Evolutionary conservation across 2,329 filamentous ascomycete genomes (phyloP).

Genomic region (Ceratocystis destructans): DNA sequence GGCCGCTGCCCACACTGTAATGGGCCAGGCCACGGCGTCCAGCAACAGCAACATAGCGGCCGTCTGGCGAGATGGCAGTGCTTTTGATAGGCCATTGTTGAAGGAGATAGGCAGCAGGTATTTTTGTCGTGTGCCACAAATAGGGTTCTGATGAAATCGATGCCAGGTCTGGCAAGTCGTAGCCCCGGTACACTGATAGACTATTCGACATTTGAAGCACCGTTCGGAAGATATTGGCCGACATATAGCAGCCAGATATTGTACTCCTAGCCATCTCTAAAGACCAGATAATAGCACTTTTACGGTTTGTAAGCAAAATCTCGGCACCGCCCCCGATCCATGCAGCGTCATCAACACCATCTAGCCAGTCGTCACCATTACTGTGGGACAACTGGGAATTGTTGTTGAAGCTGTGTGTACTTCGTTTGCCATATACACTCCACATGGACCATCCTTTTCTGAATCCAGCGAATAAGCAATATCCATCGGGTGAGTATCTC

Average conservation of each 20-base stretch:
- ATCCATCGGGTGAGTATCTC: slow-evolving; percentile 85
- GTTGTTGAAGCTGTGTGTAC: slow-evolving; percentile 67
- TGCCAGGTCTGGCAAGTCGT: slow-evolving; percentile 79
- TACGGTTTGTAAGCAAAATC: slow-evolving; percentile 57
- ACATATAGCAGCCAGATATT: slow-evolving; percentile 80
- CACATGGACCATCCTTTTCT: slow-evolving; percentile 88
- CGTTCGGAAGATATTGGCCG: slow-evolving; percentile 79
- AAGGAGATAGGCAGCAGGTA: slow-evolving; percentile 71
- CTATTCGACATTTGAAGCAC: slow-evolving; percentile 78
- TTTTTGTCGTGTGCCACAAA: slow-evolving; percentile 85
- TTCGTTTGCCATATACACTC: slow-evolving; percentile 91
- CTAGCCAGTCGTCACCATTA: slow-evolving; percentile 75
- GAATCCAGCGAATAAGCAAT: slow-evolving; percentile 88
- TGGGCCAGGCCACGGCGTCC: slow-evolving; percentile 82
- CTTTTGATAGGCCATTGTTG: slow-evolving; percentile 89
- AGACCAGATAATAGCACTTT: slow-evolving; percentile 68
- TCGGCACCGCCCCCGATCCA: slow-evolving; percentile 87
- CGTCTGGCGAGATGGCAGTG: slow-evolving; percentile 79
- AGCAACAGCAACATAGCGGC: slow-evolving; percentile 91
- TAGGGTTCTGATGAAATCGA: slow-evolving; percentile 85
- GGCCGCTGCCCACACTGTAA: slow-evolving; percentile 84
- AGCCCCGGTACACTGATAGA: slow-evolving; percentile 84
- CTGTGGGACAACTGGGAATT: slow-evolving; percentile 48
- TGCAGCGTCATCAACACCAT: slow-evolving; percentile 58
- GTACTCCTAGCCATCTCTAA: slow-evolving; percentile 89